Conservation (phyloP, 371 early-diverging fungal genomes). For the Syncephalastrum racemosum region DNA sequence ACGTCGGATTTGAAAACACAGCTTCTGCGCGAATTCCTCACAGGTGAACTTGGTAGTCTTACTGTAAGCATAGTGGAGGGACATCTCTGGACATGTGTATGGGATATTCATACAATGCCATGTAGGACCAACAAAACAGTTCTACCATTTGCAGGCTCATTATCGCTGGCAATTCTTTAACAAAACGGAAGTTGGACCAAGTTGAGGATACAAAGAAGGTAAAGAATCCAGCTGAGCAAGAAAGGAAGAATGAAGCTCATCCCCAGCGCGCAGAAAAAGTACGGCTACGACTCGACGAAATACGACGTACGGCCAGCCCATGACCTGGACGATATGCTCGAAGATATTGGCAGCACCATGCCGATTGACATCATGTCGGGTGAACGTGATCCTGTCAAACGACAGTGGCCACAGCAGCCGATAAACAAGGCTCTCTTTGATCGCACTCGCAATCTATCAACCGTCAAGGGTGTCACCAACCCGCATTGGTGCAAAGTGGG, state of each 20-base stretch:
- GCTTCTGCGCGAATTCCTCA: slow-evolving; percentile 74
- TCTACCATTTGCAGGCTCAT: slow-evolving; percentile 64
- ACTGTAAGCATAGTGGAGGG: slow-evolving; percentile 30
- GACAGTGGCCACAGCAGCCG: slow-evolving; percentile 86
- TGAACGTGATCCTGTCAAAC: slow-evolving; percentile 71
- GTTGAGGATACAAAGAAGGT: slow-evolving; percentile 36
- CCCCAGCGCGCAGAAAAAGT: slow-evolving; percentile 40
- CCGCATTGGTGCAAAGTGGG: slow-evolving; percentile 76
- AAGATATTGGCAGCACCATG: slow-evolving; percentile 61
- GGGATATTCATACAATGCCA: not conserved
- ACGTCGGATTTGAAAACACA: slow-evolving; percentile 58
- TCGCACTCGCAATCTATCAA: slow-evolving; percentile 51
- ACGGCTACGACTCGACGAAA: slow-evolving; percentile 50
- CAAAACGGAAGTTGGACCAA: slow-evolving; percentile 30
- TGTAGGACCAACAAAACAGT: slow-evolving; percentile 49
- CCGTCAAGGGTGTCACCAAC: slow-evolving; percentile 75
- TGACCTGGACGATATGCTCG: slow-evolving; percentile 58
- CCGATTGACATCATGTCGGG: slow-evolving; percentile 89
- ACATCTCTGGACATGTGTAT: not conserved
- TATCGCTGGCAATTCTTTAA: slow-evolving; percentile 77
- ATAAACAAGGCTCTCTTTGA: slow-evolving; percentile 71
- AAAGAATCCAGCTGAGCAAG: slow-evolving; percentile 2
- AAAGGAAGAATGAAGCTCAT: not conserved
- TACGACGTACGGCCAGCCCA: slow-evolving; percentile 45
- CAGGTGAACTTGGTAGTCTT: slow-evolving; percentile 72